Evolutionary conservation across 768 basidiomycete genomes (phyloP), one percentile per base, ranked within the genome.

Genomic region (Punctularia strigosozonata): DNA sequence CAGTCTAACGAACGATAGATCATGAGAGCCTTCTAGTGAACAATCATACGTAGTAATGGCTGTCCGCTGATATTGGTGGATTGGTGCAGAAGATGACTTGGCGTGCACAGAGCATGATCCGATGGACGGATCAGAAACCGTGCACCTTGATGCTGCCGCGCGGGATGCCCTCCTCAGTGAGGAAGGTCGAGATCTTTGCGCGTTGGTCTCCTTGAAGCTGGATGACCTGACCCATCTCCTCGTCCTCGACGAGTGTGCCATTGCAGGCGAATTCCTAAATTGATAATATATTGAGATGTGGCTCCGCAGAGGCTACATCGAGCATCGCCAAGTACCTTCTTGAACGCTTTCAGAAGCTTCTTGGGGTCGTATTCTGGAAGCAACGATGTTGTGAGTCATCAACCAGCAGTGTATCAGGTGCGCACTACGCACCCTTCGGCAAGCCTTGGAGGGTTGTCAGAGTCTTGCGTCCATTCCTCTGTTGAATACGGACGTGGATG

Each of bases 151-250:
- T 85, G 40, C 75, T 80, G 49, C 62, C 56, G 64, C 73, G 83
- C 39, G 77, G 71, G 36, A 94, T 71, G 36, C 85, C 86, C 47
- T 88, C 80, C 52, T 85, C 80, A 44, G 71, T 66, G 49, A 99
- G 78, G 73, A 97, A 97, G 36, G 68, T 74, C 39, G 74, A 76
- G 47, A 97, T 94, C 71, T 92, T 91, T 56, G 71, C 61, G 37
- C 95, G 77, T 62, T 99, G 95, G 63, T 99, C 95, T 45, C 95
- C 95, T 60, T 98, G 95, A 47, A 99, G 80, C 65, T 99, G 95
- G 54, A 99, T 88, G 58, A 99, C 88, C 66, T 91, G 75, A 41
- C 95, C 95, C 67, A 89, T 77, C 66, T 91, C 88, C 59, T 86
- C 86, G 64, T 95, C 88, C 38, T 91, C 86, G 48, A 95, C 86